A percentile compares a stretch with the other conserved stretches of the same genome.
Conservation (phyloP, 441 rosid species). For the Gossypium davidsonii region DNA sequence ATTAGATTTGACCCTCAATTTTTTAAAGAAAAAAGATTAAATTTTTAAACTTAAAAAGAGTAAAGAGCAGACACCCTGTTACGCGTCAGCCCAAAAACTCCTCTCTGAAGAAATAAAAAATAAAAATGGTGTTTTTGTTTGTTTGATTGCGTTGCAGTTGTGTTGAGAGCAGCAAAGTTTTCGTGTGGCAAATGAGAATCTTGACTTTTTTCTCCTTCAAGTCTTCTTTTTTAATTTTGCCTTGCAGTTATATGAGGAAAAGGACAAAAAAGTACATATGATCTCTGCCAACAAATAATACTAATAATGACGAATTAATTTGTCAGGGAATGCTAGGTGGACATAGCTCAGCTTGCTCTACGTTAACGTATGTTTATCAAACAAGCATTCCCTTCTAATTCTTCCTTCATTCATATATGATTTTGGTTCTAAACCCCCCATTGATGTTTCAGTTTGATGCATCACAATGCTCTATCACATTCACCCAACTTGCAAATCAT, state of each 20-base stretch:
- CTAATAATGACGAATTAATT: not conserved
- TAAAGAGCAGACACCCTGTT: too few species aligned
- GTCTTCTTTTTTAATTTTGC: not conserved
- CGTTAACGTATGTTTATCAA: not conserved
- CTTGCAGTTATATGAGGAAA: not conserved
- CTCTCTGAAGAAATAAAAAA: too few species aligned
- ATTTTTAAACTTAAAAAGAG: too few species aligned
- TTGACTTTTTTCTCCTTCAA: not conserved
- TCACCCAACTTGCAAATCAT: not conserved
- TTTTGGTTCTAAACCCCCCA: too few species aligned
- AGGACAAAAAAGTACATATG: not conserved
- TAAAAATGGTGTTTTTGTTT: not conserved
- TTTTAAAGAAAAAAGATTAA: too few species aligned
- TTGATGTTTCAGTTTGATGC: too few species aligned
- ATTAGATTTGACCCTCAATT: rapidly evolving
- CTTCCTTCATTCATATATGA: too few species aligned
- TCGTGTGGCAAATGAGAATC: not conserved
- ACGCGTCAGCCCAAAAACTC: not conserved
- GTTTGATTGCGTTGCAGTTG: not conserved
- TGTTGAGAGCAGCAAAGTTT: not conserved
- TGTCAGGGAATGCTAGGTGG: not conserved
- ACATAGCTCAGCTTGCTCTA: not conserved
- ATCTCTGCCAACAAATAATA: not conserved
- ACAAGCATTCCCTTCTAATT: not conserved
- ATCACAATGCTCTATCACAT: not conserved